Base-by-base conservation (phyloP, 2,329 filamentous ascomycete species). In the Curvularia eragrostidis region DNA sequence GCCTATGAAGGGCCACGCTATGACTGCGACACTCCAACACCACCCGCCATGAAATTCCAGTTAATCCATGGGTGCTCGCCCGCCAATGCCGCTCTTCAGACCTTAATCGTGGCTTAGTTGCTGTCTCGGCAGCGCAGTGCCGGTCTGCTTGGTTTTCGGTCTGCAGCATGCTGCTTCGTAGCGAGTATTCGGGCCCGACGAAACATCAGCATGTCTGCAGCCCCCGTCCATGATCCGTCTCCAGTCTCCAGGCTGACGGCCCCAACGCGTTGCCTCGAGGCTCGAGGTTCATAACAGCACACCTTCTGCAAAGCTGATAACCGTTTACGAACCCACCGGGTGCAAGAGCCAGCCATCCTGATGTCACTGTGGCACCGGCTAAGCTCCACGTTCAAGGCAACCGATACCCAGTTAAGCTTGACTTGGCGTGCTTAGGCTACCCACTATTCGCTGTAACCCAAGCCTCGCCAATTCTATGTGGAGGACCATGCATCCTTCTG, bases 1-100 rank as follows among this genome's bases (percentile, higher is more conserved):
- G 50, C 66, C 61, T 66, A 64, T 66, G 59, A 63, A 53, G 49
- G 28, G 32, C 48, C 41, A 48, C 51, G 59, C 59, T 62, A 67
- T 64, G 60, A 64, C 61, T 59, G 39, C 61, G 51, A 48, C 60
- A 59, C 49, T 59, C 39, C 23, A 39, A 48, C 21, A 32, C 52
- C 42, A 51, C 43, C 48, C 47, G 51, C 56, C 52, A 55, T 52
- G 56, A 59, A 44, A 62, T 66, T 59, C 65, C 58, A 52, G 55
- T 24, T 19, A 54, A 52, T 52, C 49, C 54, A 49, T 61, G 50
- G 53, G 39, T 47, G 49, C 52, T 51, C 50, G 54, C 9, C 57
- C 36, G 57, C 59, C 41, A 53, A 32, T 54, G 36, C 61, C 56
- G 56, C 50, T 23, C 42, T 34, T 26, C 30, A 49, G 38, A 48